Percentiles rank a stretch among this genome's conserved stretches.
Evolutionary conservation across 1,139 yeast genomes (phyloP).

Genomic region (Kluyveromyces sp.): DNA sequence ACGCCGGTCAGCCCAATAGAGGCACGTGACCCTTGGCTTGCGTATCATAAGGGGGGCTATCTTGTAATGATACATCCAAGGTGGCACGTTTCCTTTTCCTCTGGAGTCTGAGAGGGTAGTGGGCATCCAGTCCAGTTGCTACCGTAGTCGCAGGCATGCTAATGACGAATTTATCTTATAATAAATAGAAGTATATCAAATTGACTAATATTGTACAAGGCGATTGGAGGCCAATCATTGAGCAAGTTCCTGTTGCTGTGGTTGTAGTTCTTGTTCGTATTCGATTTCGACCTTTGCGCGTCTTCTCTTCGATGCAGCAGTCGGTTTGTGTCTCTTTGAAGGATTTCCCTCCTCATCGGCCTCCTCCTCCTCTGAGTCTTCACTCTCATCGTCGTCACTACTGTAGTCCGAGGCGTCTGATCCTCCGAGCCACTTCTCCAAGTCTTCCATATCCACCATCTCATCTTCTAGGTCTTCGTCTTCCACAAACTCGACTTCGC

Average conservation of each 20-base stretch:
- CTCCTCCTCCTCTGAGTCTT: constrained; percentile 30
- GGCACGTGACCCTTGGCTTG: background rate
- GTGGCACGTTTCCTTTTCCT: no score
- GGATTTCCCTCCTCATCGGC: constrained; percentile 31
- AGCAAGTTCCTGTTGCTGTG: constrained; percentile 25
- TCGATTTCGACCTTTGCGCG: constrained; percentile 79
- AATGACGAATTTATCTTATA: background rate
- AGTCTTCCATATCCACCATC: constrained; percentile 82
- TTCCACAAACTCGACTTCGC: constrained; percentile 78
- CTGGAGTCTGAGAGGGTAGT: no score
- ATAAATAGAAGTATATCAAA: constrained; percentile 3
- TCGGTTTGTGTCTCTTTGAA: constrained; percentile 40
- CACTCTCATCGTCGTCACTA: constrained; percentile 32
- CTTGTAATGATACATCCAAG: no score
- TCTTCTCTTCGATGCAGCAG: constrained; percentile 42
- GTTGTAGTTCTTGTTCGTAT: constrained; percentile 55
- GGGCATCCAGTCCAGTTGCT: no score
- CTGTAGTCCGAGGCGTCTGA: constrained; percentile 42
- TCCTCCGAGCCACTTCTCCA: constrained; percentile 83
- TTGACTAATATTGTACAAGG: background rate
- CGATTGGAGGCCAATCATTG: constrained; percentile 11
- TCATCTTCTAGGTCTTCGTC: constrained; percentile 77
- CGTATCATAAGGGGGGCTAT: no score
- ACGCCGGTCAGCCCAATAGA: no score
- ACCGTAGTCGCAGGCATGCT: background rate